These are phyloP conservation scores for Macrophomina pseudophaseolina DNA, from an alignment of 2,329 filamentous ascomycete genomes.

Conservation along the genomic window DNA sequence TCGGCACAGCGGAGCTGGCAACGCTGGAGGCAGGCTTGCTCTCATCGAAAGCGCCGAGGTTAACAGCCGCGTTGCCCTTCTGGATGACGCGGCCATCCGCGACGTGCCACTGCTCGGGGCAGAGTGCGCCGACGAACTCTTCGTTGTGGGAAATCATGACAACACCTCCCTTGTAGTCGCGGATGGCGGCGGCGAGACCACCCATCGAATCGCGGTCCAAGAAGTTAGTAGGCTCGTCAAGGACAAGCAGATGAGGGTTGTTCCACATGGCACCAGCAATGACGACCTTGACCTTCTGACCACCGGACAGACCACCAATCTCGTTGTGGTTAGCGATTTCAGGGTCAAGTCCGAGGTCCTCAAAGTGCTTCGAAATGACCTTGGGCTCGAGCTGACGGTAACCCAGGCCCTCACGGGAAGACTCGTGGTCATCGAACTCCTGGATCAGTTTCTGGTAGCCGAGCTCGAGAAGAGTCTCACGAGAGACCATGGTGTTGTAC, in stretches of 20 bases:
- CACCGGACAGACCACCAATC: conserved; percentile 92
- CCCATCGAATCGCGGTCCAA: conserved; percentile 97
- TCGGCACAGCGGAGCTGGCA: conserved; percentile 51
- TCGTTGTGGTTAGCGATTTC: conserved; percentile 99
- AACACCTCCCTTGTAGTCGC: conserved; percentile 96
- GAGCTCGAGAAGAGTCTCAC: conserved; percentile 83
- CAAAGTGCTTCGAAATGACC: conserved; percentile 96
- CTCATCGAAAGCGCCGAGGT: conserved; percentile 87
- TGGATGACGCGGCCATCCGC: conserved; percentile 84
- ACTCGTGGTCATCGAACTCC: conserved; percentile 98
- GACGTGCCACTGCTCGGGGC: conserved; percentile 96
- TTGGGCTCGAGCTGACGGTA: conserved; percentile 93
- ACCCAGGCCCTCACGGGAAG: conserved; percentile 95
- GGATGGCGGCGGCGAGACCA: conserved; percentile 94
- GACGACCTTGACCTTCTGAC: conserved; percentile 99
- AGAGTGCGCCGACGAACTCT: conserved; percentile 94
- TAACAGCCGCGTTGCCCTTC: conserved; percentile 76
- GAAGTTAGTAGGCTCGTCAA: conserved; percentile 99
- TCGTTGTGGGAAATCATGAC: conserved; percentile 99
- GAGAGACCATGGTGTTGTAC: conserved; percentile 88
- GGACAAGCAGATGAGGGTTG: conserved; percentile 94
- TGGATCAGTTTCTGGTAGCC: conserved; percentile 95
- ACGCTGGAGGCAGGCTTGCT: conserved; percentile 67
- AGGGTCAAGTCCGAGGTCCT: conserved; percentile 92
- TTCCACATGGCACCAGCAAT: conserved; percentile 80